Evolutionary conservation across 2,329 filamentous ascomycete species (phyloP).

Genomic region (Delphinella strobiligena): DNA sequence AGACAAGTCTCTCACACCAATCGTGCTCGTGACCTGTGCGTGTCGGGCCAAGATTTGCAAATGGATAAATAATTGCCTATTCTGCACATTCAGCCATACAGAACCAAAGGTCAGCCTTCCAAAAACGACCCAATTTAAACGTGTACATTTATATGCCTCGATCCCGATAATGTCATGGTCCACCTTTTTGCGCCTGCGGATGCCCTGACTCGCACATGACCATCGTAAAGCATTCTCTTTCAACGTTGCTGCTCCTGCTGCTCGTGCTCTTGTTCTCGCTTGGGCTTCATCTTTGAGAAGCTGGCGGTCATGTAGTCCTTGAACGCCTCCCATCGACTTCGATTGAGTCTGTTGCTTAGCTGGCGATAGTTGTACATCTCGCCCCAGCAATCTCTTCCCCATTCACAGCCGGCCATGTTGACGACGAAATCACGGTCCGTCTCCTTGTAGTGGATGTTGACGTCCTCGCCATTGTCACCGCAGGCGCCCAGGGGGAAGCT

Average conservation of each 20-base stretch:
- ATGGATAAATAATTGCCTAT: not conserved
- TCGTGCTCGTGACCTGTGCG: too few species aligned
- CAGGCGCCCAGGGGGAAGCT: slow-evolving; percentile 88
- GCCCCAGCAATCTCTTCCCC: slow-evolving; percentile 92
- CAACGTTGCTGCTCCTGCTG: not conserved
- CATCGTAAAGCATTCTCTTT: not conserved
- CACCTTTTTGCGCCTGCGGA: not conserved
- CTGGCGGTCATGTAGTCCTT: slow-evolving; percentile 34
- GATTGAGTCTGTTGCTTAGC: slow-evolving; percentile 80
- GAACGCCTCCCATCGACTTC: slow-evolving; percentile 63
- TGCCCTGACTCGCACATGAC: too few species aligned
- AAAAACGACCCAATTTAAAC: not conserved
- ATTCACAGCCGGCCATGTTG: slow-evolving; percentile 97
- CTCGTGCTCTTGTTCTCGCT: slow-evolving; percentile 8
- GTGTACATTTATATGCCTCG: too few species aligned
- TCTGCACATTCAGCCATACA: not conserved
- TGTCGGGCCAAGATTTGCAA: not conserved
- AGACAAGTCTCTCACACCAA: too few species aligned
- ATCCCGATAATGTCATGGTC: not conserved
- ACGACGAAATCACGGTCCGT: slow-evolving; percentile 84
- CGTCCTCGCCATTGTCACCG: slow-evolving; percentile 61
- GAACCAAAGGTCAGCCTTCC: not conserved
- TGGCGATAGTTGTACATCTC: slow-evolving; percentile 96
- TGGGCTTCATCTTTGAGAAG: slow-evolving; percentile 15
- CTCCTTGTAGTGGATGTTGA: slow-evolving; percentile 70